phyloP scores from a whole-genome alignment of 2,329 filamentous ascomycete genomes.

The Fusarium hainanense region DNA sequence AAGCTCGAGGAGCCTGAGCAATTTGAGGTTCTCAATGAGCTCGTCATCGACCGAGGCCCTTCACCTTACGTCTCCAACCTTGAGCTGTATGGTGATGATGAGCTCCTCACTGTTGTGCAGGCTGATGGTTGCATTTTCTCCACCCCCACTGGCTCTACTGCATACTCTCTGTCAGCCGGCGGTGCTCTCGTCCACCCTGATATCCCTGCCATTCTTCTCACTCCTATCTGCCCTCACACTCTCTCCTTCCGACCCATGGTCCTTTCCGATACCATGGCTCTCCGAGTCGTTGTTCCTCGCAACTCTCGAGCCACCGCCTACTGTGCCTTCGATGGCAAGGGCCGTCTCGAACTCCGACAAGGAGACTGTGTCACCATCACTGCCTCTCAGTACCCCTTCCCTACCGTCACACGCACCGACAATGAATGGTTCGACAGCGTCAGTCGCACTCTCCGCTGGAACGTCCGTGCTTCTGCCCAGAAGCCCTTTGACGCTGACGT shows the following conservation, averaged over 20 bases:
- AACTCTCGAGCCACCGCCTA: slow-evolving; percentile 92
- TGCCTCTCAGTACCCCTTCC: slow-evolving; percentile 96
- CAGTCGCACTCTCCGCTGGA: slow-evolving; percentile 92
- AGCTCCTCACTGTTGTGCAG: slow-evolving; percentile 93
- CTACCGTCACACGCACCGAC: slow-evolving; percentile 88
- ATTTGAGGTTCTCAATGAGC: slow-evolving; percentile 97
- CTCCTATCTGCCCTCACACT: slow-evolving; percentile 97
- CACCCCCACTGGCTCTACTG: slow-evolving; percentile 93
- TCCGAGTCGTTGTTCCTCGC: slow-evolving; percentile 87
- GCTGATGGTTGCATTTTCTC: slow-evolving; percentile 98
- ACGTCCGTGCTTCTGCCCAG: slow-evolving; percentile 89
- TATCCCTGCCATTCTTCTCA: slow-evolving; percentile 95
- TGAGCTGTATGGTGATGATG: slow-evolving; percentile 94
- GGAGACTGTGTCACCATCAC: slow-evolving; percentile 97
- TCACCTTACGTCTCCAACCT: slow-evolving; percentile 97
- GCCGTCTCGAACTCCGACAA: slow-evolving; percentile 89
- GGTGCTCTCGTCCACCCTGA: slow-evolving; percentile 96
- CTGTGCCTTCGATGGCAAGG: slow-evolving; percentile 97
- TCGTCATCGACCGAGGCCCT: slow-evolving; percentile 97
- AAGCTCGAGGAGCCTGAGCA: slow-evolving; percentile 89
- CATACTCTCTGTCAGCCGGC: slow-evolving; percentile 94
- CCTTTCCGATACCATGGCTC: slow-evolving; percentile 90
- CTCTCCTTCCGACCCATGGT: slow-evolving; percentile 98
- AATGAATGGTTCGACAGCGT: slow-evolving; percentile 98
- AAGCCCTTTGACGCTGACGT: slow-evolving; percentile 79